A percentile compares a stretch with the other conserved stretches of the same genome.
Conservation (phyloP, 345 rosid species). For the Lumnitzera littorea region DNA sequence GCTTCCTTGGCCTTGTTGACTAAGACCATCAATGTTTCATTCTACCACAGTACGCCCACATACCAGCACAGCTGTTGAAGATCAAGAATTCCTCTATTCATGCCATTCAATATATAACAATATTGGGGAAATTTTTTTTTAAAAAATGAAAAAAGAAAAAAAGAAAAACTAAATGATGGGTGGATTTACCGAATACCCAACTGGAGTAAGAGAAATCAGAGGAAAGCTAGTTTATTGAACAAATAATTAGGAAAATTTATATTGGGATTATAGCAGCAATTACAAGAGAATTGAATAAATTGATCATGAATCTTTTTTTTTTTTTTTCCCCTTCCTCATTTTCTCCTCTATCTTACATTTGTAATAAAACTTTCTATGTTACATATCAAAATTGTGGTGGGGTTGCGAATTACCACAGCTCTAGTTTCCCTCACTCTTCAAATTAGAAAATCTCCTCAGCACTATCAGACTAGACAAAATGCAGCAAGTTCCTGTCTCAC, state of each 20-base stretch:
- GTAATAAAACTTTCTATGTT: constrained; percentile 34
- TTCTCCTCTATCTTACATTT: constrained; percentile 26
- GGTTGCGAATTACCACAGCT: constrained; percentile 15
- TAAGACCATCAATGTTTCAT: too few species aligned
- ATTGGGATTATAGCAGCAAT: constrained; percentile 5
- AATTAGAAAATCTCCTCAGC: constrained; percentile 15
- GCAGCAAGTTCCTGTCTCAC: constrained; percentile 15
- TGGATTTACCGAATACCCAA: background rate
- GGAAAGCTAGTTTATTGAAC: background rate
- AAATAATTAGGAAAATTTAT: background rate
- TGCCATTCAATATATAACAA: too few species aligned
- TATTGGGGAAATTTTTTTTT: too few species aligned
- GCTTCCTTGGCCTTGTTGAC: too few species aligned
- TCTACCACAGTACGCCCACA: too few species aligned
- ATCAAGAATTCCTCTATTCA: too few species aligned
- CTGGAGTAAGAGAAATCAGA: too few species aligned
- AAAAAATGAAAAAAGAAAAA: too few species aligned
- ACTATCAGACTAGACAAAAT: constrained; percentile 17
- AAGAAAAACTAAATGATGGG: too few species aligned
- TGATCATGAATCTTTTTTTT: constrained; percentile 21
- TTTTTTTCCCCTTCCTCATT: constrained; percentile 10
- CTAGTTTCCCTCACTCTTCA: constrained; percentile 20
- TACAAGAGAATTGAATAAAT: constrained; percentile 22
- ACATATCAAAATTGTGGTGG: constrained; percentile 52
- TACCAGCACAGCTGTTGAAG: too few species aligned